Evolutionary conservation across 345 rosid species (phyloP), one percentile per base, ranked within the genome.

Genomic region (Conringia planisiliqua): DNA sequence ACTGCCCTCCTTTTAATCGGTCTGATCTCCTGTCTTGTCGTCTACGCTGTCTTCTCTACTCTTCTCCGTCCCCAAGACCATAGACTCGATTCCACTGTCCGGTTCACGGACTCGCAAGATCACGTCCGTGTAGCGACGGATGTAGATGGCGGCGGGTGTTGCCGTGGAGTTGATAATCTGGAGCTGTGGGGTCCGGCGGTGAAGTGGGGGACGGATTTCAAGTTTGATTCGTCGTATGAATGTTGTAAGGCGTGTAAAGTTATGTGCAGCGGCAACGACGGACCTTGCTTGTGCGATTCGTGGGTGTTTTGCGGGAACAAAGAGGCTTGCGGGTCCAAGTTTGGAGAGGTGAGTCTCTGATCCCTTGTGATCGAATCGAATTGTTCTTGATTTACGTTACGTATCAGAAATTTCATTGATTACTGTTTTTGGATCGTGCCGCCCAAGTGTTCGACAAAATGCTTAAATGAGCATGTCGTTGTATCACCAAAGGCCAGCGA

Each of bases 101-200:
- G 51, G 36, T 67, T 76, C 67, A 4, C 46, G 43, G 81, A 60
- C 58, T 67, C 57, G 30, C 62, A 50, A 64, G 27, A 64, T 65
- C 64, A 62, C 7, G 55, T 73, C 11, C 24, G 42, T 26, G 30
- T 78, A 54, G 0, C 75, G 10, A 9, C 56, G 36, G 76, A 32
- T 5, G 73, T 4, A n/a, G 74, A 56, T 1, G 57, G 63, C 3
- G 84, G 80, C 0, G 85, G 78, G 33, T 95, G 99, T 62, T 95
- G 99, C 68, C 85, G 87, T 61, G 99, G 98, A 72, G 80, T 90
- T 36, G 88, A 90, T 43, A 79, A 88, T 71, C 66, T 92, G 86
- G 99, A 95, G 91, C 83, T 95, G 0, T 95, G 99, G 99, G 98
- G 99, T n/a, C 44, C 83, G 10, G 96, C 98, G 27, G 98, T 95